Percentiles rank a stretch among this genome's conserved stretches.
phyloP scores from a whole-genome alignment of 305 asterid genomes.

The Solanum hybrid region DNA sequence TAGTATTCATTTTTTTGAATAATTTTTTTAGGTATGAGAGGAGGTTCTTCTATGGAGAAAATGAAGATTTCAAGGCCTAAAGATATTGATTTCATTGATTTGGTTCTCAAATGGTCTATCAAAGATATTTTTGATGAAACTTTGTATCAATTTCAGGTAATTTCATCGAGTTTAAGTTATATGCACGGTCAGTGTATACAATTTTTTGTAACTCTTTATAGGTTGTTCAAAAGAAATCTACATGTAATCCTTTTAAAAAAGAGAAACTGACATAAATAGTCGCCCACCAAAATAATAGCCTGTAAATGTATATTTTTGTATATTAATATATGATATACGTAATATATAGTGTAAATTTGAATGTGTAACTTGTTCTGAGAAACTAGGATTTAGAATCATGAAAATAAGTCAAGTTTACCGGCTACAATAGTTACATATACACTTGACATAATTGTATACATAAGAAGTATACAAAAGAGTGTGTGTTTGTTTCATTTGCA shows the following conservation, averaged over 20 bases:
- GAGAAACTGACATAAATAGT: not conserved
- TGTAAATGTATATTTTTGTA: not conserved
- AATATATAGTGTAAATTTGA: not conserved
- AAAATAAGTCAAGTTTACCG: not conserved
- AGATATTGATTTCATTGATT: conserved; percentile 26
- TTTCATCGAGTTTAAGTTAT: not conserved
- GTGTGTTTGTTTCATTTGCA: not conserved
- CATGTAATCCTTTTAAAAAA: not conserved
- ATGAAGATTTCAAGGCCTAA: not conserved
- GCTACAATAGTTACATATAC: not conserved
- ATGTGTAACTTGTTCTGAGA: not conserved
- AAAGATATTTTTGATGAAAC: conserved; percentile 29
- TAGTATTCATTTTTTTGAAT: not conserved
- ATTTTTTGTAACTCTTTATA: not conserved
- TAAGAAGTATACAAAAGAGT: not conserved
- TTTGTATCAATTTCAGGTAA: conserved; percentile 36
- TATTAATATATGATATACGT: not conserved
- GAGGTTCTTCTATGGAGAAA: not conserved
- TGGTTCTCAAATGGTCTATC: conserved; percentile 45
- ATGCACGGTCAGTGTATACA: not conserved
- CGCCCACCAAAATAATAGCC: not conserved
- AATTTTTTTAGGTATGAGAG: not conserved
- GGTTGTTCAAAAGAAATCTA: not conserved
- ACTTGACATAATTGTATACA: not conserved
- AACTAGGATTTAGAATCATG: not conserved